Conservation (phyloP, 2,329 filamentous ascomycete species). For the Biscogniauxia sp. region DNA sequence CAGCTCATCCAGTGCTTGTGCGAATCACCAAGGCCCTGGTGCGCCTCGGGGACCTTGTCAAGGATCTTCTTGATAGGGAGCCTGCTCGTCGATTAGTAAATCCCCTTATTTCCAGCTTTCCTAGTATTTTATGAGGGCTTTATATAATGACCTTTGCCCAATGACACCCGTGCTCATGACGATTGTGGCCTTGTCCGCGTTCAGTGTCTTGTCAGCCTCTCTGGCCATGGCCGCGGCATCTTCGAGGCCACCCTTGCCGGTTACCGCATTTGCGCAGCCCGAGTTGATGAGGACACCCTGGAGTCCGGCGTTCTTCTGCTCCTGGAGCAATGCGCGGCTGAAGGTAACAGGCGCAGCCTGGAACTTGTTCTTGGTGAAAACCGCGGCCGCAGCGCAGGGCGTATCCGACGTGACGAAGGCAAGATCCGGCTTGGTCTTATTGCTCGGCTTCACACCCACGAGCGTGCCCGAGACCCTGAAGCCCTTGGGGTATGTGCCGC, state of each 20-base stretch:
- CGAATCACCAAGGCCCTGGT: constrained; percentile 66
- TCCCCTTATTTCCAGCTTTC: neutral
- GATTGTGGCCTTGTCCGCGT: constrained; percentile 60
- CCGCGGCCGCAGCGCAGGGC: constrained; percentile 83
- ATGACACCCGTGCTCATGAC: constrained; percentile 99
- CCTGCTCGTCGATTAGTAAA: constrained; percentile 40
- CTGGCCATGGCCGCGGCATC: constrained; percentile 83
- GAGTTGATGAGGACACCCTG: constrained; percentile 88
- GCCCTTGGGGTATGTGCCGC: constrained; percentile 84
- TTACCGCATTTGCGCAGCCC: constrained; percentile 95
- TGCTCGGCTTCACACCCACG: constrained; percentile 90
- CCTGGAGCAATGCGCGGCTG: constrained; percentile 68
- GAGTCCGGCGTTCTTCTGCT: constrained; percentile 66
- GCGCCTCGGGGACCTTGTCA: constrained; percentile 73
- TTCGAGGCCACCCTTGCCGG: constrained; percentile 82
- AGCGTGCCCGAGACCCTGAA: constrained; percentile 85
- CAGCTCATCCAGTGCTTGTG: constrained; percentile 86
- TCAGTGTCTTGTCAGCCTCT: constrained; percentile 66
- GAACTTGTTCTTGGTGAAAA: constrained; percentile 98
- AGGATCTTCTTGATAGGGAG: constrained; percentile 91
- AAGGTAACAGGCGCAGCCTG: constrained; percentile 93
- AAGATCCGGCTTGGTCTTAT: constrained; percentile 88
- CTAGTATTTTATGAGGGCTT: neutral
- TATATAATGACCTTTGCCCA: constrained; percentile 67
- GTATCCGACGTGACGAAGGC: constrained; percentile 83